These are phyloP conservation scores for Leucocoprinus sp. DNA, from an alignment of 768 basidiomycete species.

Conservation along the genomic window DNA sequence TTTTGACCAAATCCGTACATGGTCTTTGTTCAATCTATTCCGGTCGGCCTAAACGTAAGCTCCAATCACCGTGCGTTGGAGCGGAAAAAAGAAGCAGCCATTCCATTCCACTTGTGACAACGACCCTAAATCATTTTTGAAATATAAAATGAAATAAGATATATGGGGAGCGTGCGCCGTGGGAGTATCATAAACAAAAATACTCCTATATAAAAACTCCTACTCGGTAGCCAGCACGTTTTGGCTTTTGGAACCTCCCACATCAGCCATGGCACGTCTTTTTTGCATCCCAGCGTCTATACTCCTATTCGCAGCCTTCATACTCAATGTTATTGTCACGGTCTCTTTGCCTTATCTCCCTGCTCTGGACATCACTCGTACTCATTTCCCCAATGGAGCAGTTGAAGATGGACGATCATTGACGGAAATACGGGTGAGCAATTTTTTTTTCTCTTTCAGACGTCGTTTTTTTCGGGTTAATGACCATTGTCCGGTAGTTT, in stretches of 20 bases:
- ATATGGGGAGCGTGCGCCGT: too few species aligned
- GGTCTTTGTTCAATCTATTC: too few species aligned
- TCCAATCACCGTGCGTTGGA: too few species aligned
- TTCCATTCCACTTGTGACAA: too few species aligned
- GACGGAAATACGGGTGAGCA: constrained; percentile 47
- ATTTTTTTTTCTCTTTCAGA: neutral
- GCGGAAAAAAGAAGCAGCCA: too few species aligned
- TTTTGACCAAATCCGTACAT: too few species aligned
- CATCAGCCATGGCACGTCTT: constrained; percentile 31
- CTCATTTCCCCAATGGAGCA: constrained; percentile 33
- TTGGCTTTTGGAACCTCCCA: neutral
- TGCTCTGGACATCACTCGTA: constrained; percentile 58
- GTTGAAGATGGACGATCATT: constrained; percentile 21
- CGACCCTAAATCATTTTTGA: too few species aligned
- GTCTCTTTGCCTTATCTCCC: constrained; percentile 66
- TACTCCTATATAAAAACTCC: constrained; percentile 5
- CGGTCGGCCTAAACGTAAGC: too few species aligned
- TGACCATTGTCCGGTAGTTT: constrained; percentile 33
- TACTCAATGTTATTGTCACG: constrained; percentile 59
- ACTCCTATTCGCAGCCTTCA: constrained; percentile 46
- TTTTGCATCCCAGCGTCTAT: constrained; percentile 60
- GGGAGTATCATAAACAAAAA: too few species aligned
- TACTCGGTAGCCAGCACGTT: too few species aligned
- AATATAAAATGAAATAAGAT: too few species aligned
- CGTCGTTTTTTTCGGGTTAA: constrained; percentile 4